phyloP scores from a whole-genome alignment of 1,284 basidiomycete species.

The Rhodofomes roseus region DNA sequence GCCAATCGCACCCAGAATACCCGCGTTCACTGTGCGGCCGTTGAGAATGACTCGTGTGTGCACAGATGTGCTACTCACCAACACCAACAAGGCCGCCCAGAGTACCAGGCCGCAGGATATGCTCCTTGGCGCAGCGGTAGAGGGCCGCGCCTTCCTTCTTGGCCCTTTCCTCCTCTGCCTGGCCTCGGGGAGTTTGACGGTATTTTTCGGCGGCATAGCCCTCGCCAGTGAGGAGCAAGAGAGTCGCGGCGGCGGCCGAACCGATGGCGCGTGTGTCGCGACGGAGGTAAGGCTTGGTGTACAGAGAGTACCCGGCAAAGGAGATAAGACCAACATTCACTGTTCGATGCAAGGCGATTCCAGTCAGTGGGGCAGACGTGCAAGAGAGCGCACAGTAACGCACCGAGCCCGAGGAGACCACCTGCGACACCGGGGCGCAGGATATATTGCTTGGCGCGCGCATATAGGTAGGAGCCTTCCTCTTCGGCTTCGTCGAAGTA shows the following conservation, averaged over 20 bases:
- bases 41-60: not conserved
- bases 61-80: conserved; percentile 35
- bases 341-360: conserved; percentile 22
- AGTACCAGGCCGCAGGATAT: conserved; percentile 65
- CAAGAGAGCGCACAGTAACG: not conserved
- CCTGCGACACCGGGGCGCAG: conserved; percentile 70
- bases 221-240: conserved; percentile 59
- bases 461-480: conserved; percentile 52
- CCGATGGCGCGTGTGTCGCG: conserved; percentile 56
- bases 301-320: conserved; percentile 61
- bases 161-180: conserved; percentile 53
- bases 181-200: conserved; percentile 55
- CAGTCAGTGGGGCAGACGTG: no score
- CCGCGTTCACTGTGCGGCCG: conserved; percentile 55
- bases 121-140: conserved; percentile 57
- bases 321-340: conserved; percentile 74
- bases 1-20: conserved; percentile 62
- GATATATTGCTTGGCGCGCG: conserved; percentile 54
- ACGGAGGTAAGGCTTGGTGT: conserved; percentile 61
- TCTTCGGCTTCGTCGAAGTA: conserved; percentile 48
- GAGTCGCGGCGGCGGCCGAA: conserved; percentile 47
- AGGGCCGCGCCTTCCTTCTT: conserved; percentile 59
- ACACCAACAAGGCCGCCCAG: conserved; percentile 64
- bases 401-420: conserved; percentile 69
- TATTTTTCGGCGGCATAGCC: conserved; percentile 65